Base-by-base conservation (phyloP, 345 rosid species). In the Pugionium cornutum region DNA sequence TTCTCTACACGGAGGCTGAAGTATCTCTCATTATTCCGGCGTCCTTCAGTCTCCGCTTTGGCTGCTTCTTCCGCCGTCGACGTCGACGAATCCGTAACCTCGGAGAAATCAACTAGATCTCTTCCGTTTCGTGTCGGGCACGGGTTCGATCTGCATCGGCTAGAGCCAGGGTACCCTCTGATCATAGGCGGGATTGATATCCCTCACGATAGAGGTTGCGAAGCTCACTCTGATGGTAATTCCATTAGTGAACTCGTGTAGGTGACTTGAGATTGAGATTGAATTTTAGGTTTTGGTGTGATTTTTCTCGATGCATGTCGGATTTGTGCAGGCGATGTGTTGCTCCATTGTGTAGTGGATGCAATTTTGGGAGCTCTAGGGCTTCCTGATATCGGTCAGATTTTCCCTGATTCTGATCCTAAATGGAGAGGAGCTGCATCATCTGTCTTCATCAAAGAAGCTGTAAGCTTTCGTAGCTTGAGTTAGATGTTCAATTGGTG, bases 391-490 rank as follows among this genome's bases (percentile, higher is more conserved):
- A 94, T 94, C 37, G 97, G 99, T 35, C 97, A 90, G 85, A 88
- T 94, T 35, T 90, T 94, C 62, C 99, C 99, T 5, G 96, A 94
- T 68, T 60, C 77, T 49, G 99, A 94, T 80, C 95, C 99, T 30
- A 88, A 88, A 75, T 90, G 97, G 99, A 88, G 88, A 80, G 99
- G 97, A 69, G 97, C 97, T 33, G 58, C 96, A 34, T 88, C 99
- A 0, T 88, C 95, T 57, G 91, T 94, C 25, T 94, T 94, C 55
- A 75, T 90, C 76, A 77, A 81, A 81, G 97, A 94, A 85, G 97
- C 99, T 78, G 99, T 94, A 78, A 94, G 95, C 72, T 64, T 53
- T 51, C 5, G 1, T 35, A 0, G 37, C 40, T 54, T 43, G 2
- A 1, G 2, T 57, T 37, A 1, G 41, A 37, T 37, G 41, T 6